Evolutionary conservation across 169 alveolate species (phyloP), one percentile per base, ranked within the genome.

Genomic region (Plasmodium coatneyi): DNA sequence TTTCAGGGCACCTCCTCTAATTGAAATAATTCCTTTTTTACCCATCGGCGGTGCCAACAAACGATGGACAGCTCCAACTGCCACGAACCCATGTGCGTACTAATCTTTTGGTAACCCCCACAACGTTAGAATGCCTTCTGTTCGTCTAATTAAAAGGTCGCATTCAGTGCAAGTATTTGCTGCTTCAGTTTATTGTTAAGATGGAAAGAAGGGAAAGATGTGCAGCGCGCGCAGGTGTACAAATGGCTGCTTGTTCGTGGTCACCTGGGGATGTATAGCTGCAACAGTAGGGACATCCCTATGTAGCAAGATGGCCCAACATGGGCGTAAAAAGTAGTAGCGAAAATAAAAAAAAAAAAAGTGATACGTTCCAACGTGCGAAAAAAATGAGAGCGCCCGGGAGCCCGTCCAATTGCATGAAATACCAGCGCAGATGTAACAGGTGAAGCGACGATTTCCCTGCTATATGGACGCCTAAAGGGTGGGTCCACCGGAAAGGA

Each of bases 401-500:
- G n/a, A n/a, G n/a, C n/a, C n/a, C n/a, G n/a, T n/a, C 56, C 19
- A 46, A 12, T 16, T 46, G 5, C 56, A 14, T 46, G 19, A 12
- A 46, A 46, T 46, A 12, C 5, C n/a, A 9, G 56, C 56, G 19
- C 60, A 16, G 22, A 49, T 49, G 60, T 49, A 49, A 14, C 60
- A 16, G 14, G 22, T 12, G 22, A 16, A 3, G 7, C 60, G 60
- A 3, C 25, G 2, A 16, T 1, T 49, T 49, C 25, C 9, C 60
- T 12, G 19, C 60, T 49, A 3, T 3, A 9, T 16, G 9, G 1
- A 28, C 28, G 10, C 46, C 71, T 30, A 82, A 41, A 84, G 83
- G 4, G 80, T 6, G 19, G 93, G 93, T 34, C 93, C 93, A 4
- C 93, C 93, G 30, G 93, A 76, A 7, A 87, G 41, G 30, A 87